phyloP scores from a whole-genome alignment of 352 stramenopile species.

The Aphanomyces cochlioides region DNA sequence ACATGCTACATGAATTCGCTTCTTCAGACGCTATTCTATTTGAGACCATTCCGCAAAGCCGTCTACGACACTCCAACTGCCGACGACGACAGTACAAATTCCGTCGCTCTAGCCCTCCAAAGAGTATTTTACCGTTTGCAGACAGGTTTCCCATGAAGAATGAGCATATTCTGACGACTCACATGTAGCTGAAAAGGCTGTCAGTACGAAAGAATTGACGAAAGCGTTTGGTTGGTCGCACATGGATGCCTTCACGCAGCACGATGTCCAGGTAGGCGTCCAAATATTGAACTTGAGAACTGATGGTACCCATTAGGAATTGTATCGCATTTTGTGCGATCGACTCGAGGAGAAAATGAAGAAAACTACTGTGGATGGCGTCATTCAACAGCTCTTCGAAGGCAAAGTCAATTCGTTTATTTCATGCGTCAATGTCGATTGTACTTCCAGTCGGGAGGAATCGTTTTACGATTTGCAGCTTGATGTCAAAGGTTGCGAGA shows the following conservation, averaged over 20 bases:
- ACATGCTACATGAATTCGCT: slow-evolving; percentile 94
- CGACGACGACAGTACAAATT: slow-evolving; percentile 79
- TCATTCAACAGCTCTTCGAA: slow-evolving; percentile 86
- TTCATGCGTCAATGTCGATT: slow-evolving; percentile 89
- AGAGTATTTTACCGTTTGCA: slow-evolving; percentile 84
- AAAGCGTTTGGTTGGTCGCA: slow-evolving; percentile 90
- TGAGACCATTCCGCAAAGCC: slow-evolving; percentile 78
- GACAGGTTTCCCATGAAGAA: slow-evolving; percentile 30
- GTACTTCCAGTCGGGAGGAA: slow-evolving; percentile 83
- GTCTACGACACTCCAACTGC: slow-evolving; percentile 79
- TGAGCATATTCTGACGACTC: too few species aligned
- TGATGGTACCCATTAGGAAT: slow-evolving; percentile 37
- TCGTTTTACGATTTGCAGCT: slow-evolving; percentile 92
- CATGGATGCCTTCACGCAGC: slow-evolving; percentile 90
- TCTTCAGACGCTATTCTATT: slow-evolving; percentile 89
- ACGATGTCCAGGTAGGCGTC: slow-evolving; percentile 81
- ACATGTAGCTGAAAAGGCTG: slow-evolving; percentile 48
- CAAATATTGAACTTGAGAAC: not conserved
- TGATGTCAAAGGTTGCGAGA: slow-evolving; percentile 88
- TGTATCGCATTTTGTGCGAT: slow-evolving; percentile 89
- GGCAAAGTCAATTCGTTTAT: slow-evolving; percentile 87
- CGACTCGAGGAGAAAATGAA: slow-evolving; percentile 93
- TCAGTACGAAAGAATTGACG: slow-evolving; percentile 91
- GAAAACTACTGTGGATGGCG: slow-evolving; percentile 65
- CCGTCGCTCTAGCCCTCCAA: slow-evolving; percentile 76